Evolutionary conservation across 2,329 filamentous ascomycete genomes (phyloP).

Genomic region (Phoma sp.): DNA sequence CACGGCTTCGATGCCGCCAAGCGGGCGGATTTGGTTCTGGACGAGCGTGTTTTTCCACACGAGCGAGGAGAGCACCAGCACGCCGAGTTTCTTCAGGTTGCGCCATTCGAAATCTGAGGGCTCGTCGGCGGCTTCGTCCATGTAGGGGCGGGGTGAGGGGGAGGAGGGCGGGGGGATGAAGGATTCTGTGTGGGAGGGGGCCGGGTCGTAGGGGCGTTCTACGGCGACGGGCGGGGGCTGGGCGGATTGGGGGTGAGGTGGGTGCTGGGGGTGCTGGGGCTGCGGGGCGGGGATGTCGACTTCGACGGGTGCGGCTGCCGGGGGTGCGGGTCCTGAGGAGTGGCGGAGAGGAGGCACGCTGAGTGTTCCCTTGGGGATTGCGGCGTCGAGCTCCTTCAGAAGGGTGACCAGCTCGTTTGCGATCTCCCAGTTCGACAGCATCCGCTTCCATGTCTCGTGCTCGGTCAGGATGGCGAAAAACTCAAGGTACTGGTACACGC

Average conservation of each 20-base stretch:
- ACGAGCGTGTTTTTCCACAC: constrained; percentile 86
- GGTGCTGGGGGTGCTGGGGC: constrained; percentile 6
- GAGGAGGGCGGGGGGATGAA: constrained; percentile 46
- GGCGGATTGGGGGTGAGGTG: background rate
- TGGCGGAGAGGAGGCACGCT: constrained; percentile 64
- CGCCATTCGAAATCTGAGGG: constrained; percentile 72
- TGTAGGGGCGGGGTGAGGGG: constrained; percentile 54
- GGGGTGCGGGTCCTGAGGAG: constrained; percentile 36
- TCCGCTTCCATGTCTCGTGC: constrained; percentile 78
- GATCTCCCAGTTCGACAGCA: constrained; percentile 90
- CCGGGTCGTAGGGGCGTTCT: constrained; percentile 69
- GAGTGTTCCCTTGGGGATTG: constrained; percentile 71
- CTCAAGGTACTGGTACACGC: constrained; percentile 90
- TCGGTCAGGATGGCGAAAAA: constrained; percentile 91
- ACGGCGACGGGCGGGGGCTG: constrained; percentile 54
- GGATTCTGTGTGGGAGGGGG: constrained; percentile 52
- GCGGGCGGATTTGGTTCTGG: constrained; percentile 83
- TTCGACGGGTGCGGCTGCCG: constrained; percentile 38
- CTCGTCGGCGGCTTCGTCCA: constrained; percentile 58
- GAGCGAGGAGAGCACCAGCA: constrained; percentile 86
- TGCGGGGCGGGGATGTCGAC: constrained; percentile 17
- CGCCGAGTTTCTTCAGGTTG: constrained; percentile 91
- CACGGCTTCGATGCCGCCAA: constrained; percentile 85
- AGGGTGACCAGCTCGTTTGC: constrained; percentile 87
- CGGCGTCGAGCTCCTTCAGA: constrained; percentile 84